Conservation (phyloP, 2,329 filamentous ascomycete genomes). For the Sporothrix sp. region DNA sequence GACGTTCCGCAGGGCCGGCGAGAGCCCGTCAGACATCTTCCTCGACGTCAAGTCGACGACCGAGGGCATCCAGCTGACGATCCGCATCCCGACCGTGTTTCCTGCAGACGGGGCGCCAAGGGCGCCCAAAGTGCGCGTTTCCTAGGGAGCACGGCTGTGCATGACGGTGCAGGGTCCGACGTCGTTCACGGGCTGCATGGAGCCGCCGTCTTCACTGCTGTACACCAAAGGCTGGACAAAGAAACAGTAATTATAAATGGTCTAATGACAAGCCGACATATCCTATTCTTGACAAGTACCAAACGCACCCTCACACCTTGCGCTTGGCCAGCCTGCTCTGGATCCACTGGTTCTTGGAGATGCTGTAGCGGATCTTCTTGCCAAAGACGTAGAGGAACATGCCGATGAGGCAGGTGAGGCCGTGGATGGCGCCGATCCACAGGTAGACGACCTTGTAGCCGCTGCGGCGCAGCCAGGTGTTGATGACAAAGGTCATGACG, state of each 20-base stretch:
- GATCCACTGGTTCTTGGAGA: slow-evolving; percentile 8
- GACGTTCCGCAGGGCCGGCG: slow-evolving; percentile 30
- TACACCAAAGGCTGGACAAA: too few species aligned
- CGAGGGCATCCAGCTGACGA: slow-evolving; percentile 47
- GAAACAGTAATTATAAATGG: too few species aligned
- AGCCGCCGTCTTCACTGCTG: too few species aligned
- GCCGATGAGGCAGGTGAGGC: slow-evolving; percentile 12
- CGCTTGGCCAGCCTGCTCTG: slow-evolving; percentile 3
- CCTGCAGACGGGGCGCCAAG: slow-evolving; percentile 27
- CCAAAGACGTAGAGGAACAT: slow-evolving; percentile 15
- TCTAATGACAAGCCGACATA: too few species aligned
- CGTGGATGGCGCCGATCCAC: slow-evolving; percentile 15
- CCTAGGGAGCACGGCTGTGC: neutral
- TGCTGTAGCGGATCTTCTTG: slow-evolving; percentile 4
- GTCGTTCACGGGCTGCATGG: too few species aligned
- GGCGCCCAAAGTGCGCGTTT: slow-evolving; percentile 15
- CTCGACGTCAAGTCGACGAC: slow-evolving; percentile 48
- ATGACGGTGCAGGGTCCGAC: too few species aligned
- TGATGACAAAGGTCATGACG: slow-evolving; percentile 14
- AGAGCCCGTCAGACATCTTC: slow-evolving; percentile 44
- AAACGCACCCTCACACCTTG: too few species aligned
- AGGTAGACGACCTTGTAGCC: slow-evolving; percentile 13
- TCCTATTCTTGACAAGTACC: too few species aligned
- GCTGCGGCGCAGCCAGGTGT: slow-evolving; percentile 9
- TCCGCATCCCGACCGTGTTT: slow-evolving; percentile 48